A percentile compares a stretch with the other conserved stretches of the same genome.
Conservation (phyloP, 176 grass and related monocot species). For the Lolium multiflorum region DNA sequence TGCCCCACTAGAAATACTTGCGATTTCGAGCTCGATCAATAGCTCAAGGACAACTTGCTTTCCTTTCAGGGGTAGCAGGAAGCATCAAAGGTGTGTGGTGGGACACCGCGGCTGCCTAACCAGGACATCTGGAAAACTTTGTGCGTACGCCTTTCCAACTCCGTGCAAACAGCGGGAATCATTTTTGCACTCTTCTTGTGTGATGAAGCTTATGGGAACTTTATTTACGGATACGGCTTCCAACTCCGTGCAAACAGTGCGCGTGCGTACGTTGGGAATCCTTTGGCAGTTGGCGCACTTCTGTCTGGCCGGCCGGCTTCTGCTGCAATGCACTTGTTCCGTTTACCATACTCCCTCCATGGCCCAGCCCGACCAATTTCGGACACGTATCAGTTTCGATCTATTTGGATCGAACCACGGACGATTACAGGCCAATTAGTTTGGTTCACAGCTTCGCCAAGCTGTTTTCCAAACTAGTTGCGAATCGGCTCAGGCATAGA, state of each 20-base stretch:
- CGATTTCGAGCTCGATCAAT: neutral
- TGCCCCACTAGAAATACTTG: constrained; percentile 14
- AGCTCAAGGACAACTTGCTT: neutral
- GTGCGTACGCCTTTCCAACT: neutral
- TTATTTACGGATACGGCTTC: neutral
- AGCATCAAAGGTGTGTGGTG: neutral
- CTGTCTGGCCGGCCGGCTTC: neutral
- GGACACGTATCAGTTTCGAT: too few species aligned
- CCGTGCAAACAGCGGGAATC: neutral
- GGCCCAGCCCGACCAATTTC: too few species aligned
- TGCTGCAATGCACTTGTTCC: neutral
- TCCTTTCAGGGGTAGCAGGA: neutral
- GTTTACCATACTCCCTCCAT: neutral
- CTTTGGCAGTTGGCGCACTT: neutral
- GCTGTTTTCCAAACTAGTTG: too few species aligned
- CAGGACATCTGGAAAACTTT: neutral
- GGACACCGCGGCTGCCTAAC: neutral
- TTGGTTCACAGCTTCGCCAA: too few species aligned
- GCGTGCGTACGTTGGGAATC: neutral
- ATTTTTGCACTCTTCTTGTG: neutral
- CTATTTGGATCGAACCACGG: too few species aligned
- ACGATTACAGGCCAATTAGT: too few species aligned
- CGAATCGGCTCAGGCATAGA: too few species aligned
- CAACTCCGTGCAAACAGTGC: neutral
- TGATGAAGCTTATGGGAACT: neutral